Percentiles rank a stretch among this genome's conserved stretches.
Conservation (phyloP, 2,329 filamentous ascomycete genomes). For the Elsinoe arachidis region DNA sequence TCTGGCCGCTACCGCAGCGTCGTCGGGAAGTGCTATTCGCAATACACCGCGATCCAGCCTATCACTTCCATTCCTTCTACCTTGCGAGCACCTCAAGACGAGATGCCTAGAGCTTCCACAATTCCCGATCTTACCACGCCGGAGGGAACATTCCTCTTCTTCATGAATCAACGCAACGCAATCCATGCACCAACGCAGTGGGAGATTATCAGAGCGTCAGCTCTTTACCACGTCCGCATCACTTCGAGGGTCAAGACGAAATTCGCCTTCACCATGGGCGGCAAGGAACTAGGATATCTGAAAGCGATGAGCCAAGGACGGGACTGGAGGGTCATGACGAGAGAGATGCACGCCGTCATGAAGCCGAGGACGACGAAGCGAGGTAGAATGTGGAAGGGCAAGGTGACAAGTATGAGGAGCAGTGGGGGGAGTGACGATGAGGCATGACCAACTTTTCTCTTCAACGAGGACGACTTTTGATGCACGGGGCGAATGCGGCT, state of each 20-base stretch:
- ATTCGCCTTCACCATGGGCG: conserved; percentile 34
- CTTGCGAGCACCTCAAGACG: not conserved
- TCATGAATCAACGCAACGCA: conserved; percentile 19
- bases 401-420: not conserved
- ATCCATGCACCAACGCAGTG: conserved; percentile 25
- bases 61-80: not conserved
- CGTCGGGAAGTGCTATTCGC: not conserved
- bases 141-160: not conserved
- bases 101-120: too few relatives aligned
- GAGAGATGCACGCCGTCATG: not conserved
- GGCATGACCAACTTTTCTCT: not conserved
- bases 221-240: conserved; percentile 27
- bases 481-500: not conserved
- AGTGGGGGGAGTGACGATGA: not conserved
- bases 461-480: not conserved
- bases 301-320: conserved; percentile 23
- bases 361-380: not conserved
- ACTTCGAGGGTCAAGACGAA: conserved; percentile 15
- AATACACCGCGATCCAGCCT: not conserved
- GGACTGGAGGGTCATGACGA: not conserved
- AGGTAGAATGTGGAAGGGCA: not conserved
- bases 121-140: not conserved
- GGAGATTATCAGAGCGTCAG: conserved; percentile 40
- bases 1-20: not conserved
- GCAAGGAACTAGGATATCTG: conserved; percentile 31